Evolutionary conservation across 2,329 filamentous ascomycete genomes (phyloP).

Genomic region (Immersiporthe knoxdaviesiana): DNA sequence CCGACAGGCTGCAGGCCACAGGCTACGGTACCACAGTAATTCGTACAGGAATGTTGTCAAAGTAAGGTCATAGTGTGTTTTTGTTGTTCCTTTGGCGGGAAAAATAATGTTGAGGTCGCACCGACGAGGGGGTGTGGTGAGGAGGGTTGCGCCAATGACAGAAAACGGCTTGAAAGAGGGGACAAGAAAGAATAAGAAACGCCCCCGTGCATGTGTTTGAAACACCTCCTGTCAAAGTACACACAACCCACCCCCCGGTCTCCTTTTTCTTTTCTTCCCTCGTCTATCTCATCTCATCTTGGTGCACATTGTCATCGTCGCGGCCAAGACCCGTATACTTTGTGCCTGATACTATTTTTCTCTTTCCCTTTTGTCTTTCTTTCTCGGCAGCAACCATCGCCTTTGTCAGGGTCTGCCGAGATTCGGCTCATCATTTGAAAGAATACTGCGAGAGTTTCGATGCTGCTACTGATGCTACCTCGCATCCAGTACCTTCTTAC

Average conservation of each 20-base stretch:
- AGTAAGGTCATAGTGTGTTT: no score
- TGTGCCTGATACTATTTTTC: not conserved
- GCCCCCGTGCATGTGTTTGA: not conserved
- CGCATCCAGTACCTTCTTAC: not conserved
- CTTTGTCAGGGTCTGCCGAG: not conserved
- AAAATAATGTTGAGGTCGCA: not conserved
- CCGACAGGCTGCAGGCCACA: no score
- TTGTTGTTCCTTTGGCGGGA: no score
- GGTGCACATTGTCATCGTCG: constrained; percentile 25
- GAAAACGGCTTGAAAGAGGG: not conserved
- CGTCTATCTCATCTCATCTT: constrained; percentile 15
- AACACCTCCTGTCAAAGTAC: no score
- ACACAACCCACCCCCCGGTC: not conserved
- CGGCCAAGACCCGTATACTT: constrained; percentile 14
- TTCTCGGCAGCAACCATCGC: not conserved
- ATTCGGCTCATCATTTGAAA: not conserved
- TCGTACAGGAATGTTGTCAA: no score
- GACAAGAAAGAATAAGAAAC: not conserved
- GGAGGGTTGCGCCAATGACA: not conserved
- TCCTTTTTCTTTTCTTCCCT: not conserved
- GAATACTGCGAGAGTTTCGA: no score
- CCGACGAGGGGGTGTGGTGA: not conserved
- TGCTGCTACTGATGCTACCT: not conserved
- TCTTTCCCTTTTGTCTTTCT: no score
- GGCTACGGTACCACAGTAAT: no score